These are phyloP conservation scores for Coprinellus aureogranulatus DNA, from an alignment of 768 basidiomycete species.

Conservation along the genomic window DNA sequence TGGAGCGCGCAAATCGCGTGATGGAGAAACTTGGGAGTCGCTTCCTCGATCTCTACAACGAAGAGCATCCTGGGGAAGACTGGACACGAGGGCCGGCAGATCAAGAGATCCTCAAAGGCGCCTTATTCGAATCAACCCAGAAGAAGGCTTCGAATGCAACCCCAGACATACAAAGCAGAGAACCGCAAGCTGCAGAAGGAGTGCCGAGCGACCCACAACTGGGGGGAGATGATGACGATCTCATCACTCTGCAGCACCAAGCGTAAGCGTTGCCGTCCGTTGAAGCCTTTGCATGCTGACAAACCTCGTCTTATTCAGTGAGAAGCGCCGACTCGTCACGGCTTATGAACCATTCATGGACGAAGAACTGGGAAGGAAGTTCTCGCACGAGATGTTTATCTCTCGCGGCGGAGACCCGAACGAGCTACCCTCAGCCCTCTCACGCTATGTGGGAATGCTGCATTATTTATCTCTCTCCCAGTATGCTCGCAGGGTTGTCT, in stretches of 20 bases:
- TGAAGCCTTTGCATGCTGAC: too few species aligned
- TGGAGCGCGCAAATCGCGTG: constrained; percentile 22
- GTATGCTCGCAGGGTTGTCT: constrained; percentile 27
- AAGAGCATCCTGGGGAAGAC: neutral
- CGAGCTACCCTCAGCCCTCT: neutral
- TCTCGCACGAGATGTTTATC: neutral
- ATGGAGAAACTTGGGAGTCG: constrained; percentile 17
- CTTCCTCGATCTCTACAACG: constrained; percentile 14
- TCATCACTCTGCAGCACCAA: neutral
- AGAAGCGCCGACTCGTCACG: neutral
- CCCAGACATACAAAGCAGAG: too few species aligned
- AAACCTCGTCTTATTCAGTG: too few species aligned
- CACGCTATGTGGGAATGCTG: neutral
- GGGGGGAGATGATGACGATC: neutral
- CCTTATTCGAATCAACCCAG: neutral
- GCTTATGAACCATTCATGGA: neutral
- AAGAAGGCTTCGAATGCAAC: neutral
- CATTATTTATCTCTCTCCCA: constrained; percentile 12
- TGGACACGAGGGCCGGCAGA: neutral
- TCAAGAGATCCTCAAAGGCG: neutral
- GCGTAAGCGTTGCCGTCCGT: too few species aligned
- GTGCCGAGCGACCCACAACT: too few species aligned
- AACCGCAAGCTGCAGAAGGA: too few species aligned
- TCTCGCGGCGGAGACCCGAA: neutral
- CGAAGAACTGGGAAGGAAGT: neutral